Conservation (phyloP, 2,329 filamentous ascomycete genomes). For the Apiospora sp. region DNA sequence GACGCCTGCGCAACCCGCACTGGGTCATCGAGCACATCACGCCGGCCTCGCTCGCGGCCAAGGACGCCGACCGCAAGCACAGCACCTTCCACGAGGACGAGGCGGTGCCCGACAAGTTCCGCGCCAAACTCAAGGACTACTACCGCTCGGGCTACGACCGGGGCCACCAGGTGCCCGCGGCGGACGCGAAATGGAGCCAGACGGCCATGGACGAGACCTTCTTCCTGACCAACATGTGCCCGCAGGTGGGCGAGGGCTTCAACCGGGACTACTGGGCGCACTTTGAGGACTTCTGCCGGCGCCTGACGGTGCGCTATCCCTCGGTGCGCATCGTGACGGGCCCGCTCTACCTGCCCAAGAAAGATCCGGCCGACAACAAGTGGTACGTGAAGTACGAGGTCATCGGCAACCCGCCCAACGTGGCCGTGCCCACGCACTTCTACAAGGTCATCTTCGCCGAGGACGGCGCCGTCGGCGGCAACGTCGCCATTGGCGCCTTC, state of each 20-base stretch:
- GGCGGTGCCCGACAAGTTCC: constrained; percentile 83
- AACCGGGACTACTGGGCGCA: constrained; percentile 99
- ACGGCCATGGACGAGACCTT: constrained; percentile 95
- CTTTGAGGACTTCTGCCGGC: constrained; percentile 94
- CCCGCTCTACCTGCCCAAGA: constrained; percentile 88
- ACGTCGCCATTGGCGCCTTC: constrained; percentile 91
- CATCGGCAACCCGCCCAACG: constrained; percentile 90
- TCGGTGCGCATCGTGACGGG: constrained; percentile 92
- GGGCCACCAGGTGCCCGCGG: constrained; percentile 95
- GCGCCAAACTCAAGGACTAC: constrained; percentile 91
- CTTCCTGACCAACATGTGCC: constrained; percentile 94
- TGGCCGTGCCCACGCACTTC: constrained; percentile 97
- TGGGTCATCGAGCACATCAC: constrained; percentile 99
- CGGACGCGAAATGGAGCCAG: constrained; percentile 96
- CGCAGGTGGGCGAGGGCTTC: constrained; percentile 97
- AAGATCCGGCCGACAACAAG: constrained; percentile 84
- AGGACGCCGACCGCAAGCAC: constrained; percentile 84
- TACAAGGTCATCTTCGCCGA: constrained; percentile 99
- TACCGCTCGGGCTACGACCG: constrained; percentile 94
- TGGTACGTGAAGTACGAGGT: constrained; percentile 97
- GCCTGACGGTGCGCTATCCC: constrained; percentile 82
- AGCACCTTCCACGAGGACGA: constrained; percentile 84
- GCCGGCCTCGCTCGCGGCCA: constrained; percentile 76
- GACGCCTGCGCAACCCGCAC: constrained; percentile 86
- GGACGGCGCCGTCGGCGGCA: constrained; percentile 68